A percentile compares a stretch with the other conserved stretches of the same genome.
phyloP scores from a whole-genome alignment of 83 land plant species.

The Picea abies region DNA sequence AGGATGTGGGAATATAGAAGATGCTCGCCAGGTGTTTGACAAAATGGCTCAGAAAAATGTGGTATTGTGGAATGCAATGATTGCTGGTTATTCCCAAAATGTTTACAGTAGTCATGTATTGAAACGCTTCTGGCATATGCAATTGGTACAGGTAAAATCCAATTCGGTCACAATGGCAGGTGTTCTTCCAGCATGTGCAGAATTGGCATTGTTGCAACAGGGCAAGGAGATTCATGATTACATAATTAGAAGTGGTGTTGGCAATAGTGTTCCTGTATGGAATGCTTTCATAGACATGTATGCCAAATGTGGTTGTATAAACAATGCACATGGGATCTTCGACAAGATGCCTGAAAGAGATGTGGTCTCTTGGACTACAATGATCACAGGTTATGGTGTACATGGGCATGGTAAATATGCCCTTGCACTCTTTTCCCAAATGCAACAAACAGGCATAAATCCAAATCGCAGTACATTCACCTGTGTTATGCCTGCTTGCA shows the following conservation, averaged over 20 bases:
- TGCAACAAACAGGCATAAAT: slow-evolving; percentile 8
- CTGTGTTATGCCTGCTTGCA: slow-evolving; percentile 4
- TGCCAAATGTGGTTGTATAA: slow-evolving; percentile 56
- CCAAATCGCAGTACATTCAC: slow-evolving; percentile 60
- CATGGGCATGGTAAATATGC: slow-evolving; percentile 42
- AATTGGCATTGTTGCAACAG: slow-evolving; percentile 26
- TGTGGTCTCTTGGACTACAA: slow-evolving; percentile 69
- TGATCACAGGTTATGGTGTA: slow-evolving; percentile 60
- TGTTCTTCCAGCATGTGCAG: slow-evolving; percentile 57
- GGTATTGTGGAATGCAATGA: slow-evolving; percentile 72
- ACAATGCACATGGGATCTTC: slow-evolving; percentile 52
- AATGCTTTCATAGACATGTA: slow-evolving; percentile 77
- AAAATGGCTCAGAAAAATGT: slow-evolving; percentile 39
- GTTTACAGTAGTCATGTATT: slow-evolving; percentile 40
- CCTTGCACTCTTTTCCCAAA: slow-evolving; percentile 18
- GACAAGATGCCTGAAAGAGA: slow-evolving; percentile 42
- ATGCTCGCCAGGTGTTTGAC: slow-evolving; percentile 55
- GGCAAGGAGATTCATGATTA: slow-evolving; percentile 54
- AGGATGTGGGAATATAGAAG: slow-evolving; percentile 32
- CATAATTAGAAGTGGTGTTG: slow-evolving; percentile 39
- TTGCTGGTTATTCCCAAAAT: slow-evolving; percentile 57
- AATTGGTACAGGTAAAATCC: slow-evolving; percentile 21
- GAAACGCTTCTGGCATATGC: slow-evolving; percentile 36
- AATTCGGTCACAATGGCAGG: slow-evolving; percentile 60
- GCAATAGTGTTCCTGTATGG: slow-evolving; percentile 37